Conservation (phyloP, 192 early-diverging fungal genomes). For the Backusella liffmaniae region DNA sequence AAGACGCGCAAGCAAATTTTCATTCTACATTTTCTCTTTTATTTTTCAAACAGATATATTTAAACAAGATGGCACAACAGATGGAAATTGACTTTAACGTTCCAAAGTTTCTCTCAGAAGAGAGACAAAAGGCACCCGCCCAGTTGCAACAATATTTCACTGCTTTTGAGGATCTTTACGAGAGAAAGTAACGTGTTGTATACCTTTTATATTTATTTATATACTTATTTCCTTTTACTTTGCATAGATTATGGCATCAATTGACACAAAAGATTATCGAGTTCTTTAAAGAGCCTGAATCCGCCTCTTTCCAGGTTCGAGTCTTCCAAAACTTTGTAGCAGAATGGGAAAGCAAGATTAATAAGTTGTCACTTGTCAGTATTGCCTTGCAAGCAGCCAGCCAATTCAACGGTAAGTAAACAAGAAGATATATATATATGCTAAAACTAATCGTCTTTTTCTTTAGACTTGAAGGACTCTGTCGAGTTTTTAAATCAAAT, state of each 20-base stretch:
- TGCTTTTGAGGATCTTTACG: conserved; percentile 91
- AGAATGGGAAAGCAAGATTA: conserved; percentile 95
- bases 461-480: conserved; percentile 60
- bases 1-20: conserved; percentile 11
- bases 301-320: conserved; percentile 73
- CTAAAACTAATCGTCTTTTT: background rate
- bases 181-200: conserved; percentile 73
- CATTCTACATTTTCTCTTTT: background rate
- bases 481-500: conserved; percentile 74
- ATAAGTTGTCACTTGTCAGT: conserved; percentile 85
- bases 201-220: no score
- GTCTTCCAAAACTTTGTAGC: conserved; percentile 90
- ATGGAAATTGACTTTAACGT: conserved; percentile 83
- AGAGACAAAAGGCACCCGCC: conserved; percentile 64
- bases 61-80: conserved; percentile 19
- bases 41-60: background rate
- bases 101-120: conserved; percentile 64
- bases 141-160: conserved; percentile 75
- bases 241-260: conserved; percentile 93
- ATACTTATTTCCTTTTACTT: background rate
- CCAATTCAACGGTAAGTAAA: conserved; percentile 65
- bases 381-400: conserved; percentile 76
- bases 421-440: background rate
- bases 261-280: conserved; percentile 78
- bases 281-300: conserved; percentile 76